Base-by-base conservation (phyloP, 2,329 filamentous ascomycete species). In the Sporothrix protearum region DNA sequence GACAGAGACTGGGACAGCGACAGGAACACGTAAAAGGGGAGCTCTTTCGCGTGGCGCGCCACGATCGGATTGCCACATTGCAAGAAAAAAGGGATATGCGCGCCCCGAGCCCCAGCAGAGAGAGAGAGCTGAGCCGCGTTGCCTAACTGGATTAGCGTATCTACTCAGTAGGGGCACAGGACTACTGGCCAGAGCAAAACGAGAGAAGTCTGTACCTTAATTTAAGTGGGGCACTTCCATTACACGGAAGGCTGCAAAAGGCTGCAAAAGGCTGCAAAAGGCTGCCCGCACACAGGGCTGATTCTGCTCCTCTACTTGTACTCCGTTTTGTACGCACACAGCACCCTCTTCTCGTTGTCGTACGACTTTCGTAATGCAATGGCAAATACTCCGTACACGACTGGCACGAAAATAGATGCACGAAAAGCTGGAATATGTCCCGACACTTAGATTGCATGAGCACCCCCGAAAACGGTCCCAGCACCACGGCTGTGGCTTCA, bases 11-110 rank as follows among this genome's bases (percentile, higher is more conserved):
- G n/a, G n/a, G n/a, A n/a, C n/a, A n/a, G n/a, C n/a, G n/a, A n/a
- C n/a, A n/a, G 33, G 8, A 7, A 30, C 36, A 42, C 53, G 53
- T 33, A 30, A 49, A 57, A 61, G 16, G 33, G 57, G 57, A 61
- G 57, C 30, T 61, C 57, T 22, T 64, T 64, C 22, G 63, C 39
- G 63, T 33, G 45, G 33, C 63, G 61, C 51, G 66, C 66, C 49
- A 53, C 64, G 64, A 53, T 68, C 28, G 45, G 51, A n/a, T 70
- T 72, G 71, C 71, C 71, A 72, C 63, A 71, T 72, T 71, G 71
- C 71, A 72, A 30, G 51, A 72, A 71, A 39, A 66, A 66, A 49
- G 63, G 63, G 61, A 45, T 45, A 45, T 45, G 39, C 63, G 63
- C 63, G 63, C 42, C 39, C 9, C 3, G 33, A 36, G 33, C 33